Evolutionary conservation across 805 yeast genomes (phyloP).

Genomic region (Metschnikowia aberdeeniae): DNA sequence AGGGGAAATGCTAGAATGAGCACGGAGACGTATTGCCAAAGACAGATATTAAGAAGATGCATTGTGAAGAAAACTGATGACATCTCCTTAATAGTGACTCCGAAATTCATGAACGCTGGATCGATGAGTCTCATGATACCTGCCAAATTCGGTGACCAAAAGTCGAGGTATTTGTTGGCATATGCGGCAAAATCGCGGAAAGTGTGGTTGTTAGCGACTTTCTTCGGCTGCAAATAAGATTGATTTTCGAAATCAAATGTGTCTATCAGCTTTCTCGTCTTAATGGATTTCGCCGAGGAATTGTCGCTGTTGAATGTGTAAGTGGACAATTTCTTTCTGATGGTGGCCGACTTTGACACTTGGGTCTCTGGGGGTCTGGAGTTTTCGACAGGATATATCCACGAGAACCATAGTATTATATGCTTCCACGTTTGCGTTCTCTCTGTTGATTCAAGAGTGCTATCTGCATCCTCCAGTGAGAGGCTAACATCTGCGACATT

Average conservation of each 20-base stretch:
- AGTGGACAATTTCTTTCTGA: constrained; percentile 19
- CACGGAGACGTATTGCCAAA: constrained; percentile 14
- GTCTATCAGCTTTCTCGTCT: constrained; percentile 10
- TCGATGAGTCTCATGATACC: constrained; percentile 8
- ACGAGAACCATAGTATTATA: constrained; percentile 2
- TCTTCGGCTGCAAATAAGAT: constrained; percentile 3
- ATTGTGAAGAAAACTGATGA: constrained; percentile 9
- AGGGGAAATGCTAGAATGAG: constrained; percentile 11
- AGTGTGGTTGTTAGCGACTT: constrained; percentile 19
- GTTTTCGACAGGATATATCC: constrained; percentile 5
- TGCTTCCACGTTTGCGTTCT: not conserved
- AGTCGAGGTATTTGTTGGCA: constrained; percentile 16
- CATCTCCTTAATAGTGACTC: constrained; percentile 9
- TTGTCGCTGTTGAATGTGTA: constrained; percentile 19
- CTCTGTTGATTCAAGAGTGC: not conserved
- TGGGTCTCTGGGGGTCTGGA: not conserved
- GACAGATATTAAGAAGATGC: constrained; percentile 4
- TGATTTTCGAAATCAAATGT: constrained; percentile 18
- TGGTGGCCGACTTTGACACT: constrained; percentile 6
- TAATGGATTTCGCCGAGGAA: constrained; percentile 9
- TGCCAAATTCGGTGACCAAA: constrained; percentile 6
- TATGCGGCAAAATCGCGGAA: constrained; percentile 21
- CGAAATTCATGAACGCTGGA: constrained; percentile 16
- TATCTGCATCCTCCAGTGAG: not conserved
- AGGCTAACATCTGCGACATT: not conserved